Base-by-base conservation (phyloP, 1,139 yeast genomes). In the Arxiozyma telluris region DNA sequence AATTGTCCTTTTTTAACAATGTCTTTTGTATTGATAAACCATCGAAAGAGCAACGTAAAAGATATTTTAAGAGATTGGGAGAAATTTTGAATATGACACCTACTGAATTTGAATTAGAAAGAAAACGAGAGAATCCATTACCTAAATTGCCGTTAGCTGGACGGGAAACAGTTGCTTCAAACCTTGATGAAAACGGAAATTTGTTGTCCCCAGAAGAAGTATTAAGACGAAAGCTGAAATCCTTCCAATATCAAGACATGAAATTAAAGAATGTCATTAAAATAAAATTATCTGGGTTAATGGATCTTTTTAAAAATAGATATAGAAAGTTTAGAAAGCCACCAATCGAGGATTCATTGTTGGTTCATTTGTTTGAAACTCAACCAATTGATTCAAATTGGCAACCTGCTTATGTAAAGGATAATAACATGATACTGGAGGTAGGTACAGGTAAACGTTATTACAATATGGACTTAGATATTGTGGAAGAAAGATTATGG, bases 401-500 rank as follows among this genome's bases (percentile, higher is more conserved):
- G 66, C 74, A 64, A 51, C 75, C 72, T 43, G 70, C 73, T 0
- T 93, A 86, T 65, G 78, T 74, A 25, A 80, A 79, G 57, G 81
- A 80, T 34, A 91, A 84, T 53, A 83, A 87, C 61, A 87, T 83
- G 93, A 88, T 94, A 59, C 71, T 82, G 38, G 98, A 94, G 63
- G 74, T 81, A 7, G 70, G 82, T 0, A 85, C 96, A 0, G 96
- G 95, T 1, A 81, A 79, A 55, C 77, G 76, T 60, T 93, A 76
- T 66, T 78, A 77, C 71, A 93, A 93, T 62, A 94, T 93, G 88
- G 98, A 93, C 65, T 75, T 94, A 57, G 98, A 93, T 66, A 84
- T 90, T 20, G 82, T 94, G 50, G 99, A 93, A 65, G 98, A 93
- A 65, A 77, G 98, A 55, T 73, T 94, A 54, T 93, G 98, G 98